Conservation (phyloP, 2,329 filamentous ascomycete species). For the Colletotrichum ledebouriae region DNA sequence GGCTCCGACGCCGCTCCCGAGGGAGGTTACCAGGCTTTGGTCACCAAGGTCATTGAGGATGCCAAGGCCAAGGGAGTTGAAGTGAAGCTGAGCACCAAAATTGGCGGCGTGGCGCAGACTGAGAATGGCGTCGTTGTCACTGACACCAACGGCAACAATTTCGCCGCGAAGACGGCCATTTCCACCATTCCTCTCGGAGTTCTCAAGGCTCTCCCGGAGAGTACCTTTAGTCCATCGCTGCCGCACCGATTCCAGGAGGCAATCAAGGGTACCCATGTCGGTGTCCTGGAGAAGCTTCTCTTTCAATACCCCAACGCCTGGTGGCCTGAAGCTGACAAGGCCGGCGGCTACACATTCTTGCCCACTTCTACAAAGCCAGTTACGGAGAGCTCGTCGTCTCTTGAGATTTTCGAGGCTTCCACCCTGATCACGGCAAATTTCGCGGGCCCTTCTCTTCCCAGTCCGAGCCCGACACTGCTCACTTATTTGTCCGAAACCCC, state of each 20-base stretch:
- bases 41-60: conserved; percentile 34
- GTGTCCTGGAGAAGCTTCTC: conserved; percentile 38
- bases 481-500: conserved; percentile 39
- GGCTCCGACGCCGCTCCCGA: conserved; percentile 40
- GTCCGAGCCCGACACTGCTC: conserved; percentile 36
- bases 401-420: conserved; percentile 36
- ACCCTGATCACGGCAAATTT: conserved; percentile 39
- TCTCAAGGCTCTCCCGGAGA: conserved; percentile 37
- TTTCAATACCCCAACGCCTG: conserved; percentile 37
- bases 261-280: conserved; percentile 38
- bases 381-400: conserved; percentile 26
- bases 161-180: conserved; percentile 37
- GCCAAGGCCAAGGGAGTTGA: conserved; percentile 32
- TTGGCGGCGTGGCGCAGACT: conserved; percentile 17
- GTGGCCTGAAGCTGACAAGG: conserved; percentile 39
- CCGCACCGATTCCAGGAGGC: conserved; percentile 31
- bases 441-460: conserved; percentile 30
- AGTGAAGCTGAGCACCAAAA: conserved; percentile 35
- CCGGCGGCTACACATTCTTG: conserved; percentile 38
- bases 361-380: conserved; percentile 38
- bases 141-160: conserved; percentile 36
- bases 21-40: conserved; percentile 36
- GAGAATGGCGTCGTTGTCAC: conserved; percentile 22
- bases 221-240: conserved; percentile 33
- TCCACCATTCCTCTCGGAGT: conserved; percentile 39